Evolutionary conservation across 202 grass and related monocot genomes (phyloP), one percentile per base, ranked within the genome.

Genomic region (Elaeis oleifera): DNA sequence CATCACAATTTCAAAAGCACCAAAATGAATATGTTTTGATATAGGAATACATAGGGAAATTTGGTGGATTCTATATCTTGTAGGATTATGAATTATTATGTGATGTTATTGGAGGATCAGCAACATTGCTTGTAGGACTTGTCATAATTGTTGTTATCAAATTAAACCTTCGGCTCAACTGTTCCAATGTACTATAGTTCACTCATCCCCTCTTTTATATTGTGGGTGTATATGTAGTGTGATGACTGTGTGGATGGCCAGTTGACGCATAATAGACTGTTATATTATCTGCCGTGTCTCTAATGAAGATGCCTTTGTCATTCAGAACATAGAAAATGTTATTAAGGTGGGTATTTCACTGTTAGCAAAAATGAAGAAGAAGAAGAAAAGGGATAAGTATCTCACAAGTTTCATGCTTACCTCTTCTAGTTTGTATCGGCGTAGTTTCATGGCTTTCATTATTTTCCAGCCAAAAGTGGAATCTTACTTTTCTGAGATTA

Each of bases 251-350:
- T 4, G 36, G 17, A 3, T 67, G 51, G 56, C 13, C 29, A 18
- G 6, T 51, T 60, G 68, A 51, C 7, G 26, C 15, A 17, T 71
- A 26, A 58, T 32, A 71, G 56, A 60, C 60, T 58, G 58, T 71
- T 51, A 71, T 71, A 54, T 56, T 60, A 23, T 51, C 68, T 60
- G 68, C 56, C 51, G 39, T 51, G 58, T 56, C 68, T 44, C 68
- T 44, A 9, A 17, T 50, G n/a, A 49, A 71, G 57, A 71, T 60
- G 56, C 68, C 68, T 60, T 49, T 58, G 48, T 22, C 51, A 19
- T 59, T 71, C 68, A 71, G 50, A 71, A 71, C 23, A 48, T 59
- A 15, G 26, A 23, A 70, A 59, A 23, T 23, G 22, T 59, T 49
- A 31, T 70, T 51, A 71, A 52, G n/a, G 56, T 59, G 39, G 59